Evolutionary conservation across 2,329 filamentous ascomycete genomes (phyloP).

Genomic region (Penicillium sp.): DNA sequence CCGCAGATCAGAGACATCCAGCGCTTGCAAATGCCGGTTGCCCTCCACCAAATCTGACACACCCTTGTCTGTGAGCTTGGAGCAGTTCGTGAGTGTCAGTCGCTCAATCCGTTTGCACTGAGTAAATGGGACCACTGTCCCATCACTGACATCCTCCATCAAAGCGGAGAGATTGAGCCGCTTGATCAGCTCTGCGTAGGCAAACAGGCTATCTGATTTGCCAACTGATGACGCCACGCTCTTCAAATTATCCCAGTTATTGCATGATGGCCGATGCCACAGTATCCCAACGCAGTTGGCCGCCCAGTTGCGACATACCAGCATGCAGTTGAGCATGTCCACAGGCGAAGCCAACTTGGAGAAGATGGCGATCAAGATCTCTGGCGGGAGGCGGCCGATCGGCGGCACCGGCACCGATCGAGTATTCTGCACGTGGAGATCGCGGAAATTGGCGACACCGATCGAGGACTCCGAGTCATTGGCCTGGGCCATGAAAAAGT

Average conservation of each 20-base stretch:
- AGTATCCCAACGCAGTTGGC: conserved; percentile 87
- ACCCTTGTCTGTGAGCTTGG: conserved; percentile 76
- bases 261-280: conserved; percentile 92
- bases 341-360: conserved; percentile 70
- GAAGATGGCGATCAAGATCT: conserved; percentile 92
- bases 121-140: conserved; percentile 76
- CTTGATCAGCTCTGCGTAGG: conserved; percentile 86
- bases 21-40: conserved; percentile 76
- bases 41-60: conserved; percentile 74
- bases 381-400: conserved; percentile 81
- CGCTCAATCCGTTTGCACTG: conserved; percentile 89
- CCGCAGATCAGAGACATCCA: conserved; percentile 82
- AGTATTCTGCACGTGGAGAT: conserved; percentile 64
- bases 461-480: conserved; percentile 94
- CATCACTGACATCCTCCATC: conserved; percentile 75
- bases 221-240: conserved; percentile 77
- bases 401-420: conserved; percentile 49
- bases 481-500: conserved; percentile 76
- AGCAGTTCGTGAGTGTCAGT: conserved; percentile 87
- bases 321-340: conserved; percentile 83
- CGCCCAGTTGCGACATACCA: conserved; percentile 92
- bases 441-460: conserved; percentile 72
- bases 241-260: conserved; percentile 76
- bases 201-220: conserved; percentile 72
- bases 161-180: conserved; percentile 84